A percentile compares a stretch with the other conserved stretches of the same genome.
Evolutionary conservation across 352 stramenopile genomes (phyloP).

Genomic region (Plasmopara halstedii): DNA sequence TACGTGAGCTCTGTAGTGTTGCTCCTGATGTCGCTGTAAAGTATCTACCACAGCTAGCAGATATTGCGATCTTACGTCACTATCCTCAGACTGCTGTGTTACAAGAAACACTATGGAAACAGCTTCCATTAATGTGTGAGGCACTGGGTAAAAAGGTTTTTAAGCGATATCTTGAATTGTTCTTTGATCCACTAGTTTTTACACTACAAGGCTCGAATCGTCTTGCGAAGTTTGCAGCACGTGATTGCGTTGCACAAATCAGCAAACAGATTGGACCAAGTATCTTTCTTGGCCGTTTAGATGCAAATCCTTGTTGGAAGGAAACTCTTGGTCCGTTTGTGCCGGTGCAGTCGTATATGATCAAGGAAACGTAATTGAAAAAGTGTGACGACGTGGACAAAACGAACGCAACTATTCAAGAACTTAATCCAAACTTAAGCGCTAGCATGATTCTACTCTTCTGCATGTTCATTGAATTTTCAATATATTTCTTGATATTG

Average conservation of each 20-base stretch:
- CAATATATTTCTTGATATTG: too few species aligned
- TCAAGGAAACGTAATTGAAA: slow-evolving; percentile 4
- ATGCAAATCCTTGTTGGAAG: slow-evolving; percentile 60
- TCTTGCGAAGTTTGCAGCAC: slow-evolving; percentile 60
- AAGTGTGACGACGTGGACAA: neutral
- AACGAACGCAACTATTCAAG: neutral
- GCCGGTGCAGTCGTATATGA: slow-evolving; percentile 24
- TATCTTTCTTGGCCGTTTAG: slow-evolving; percentile 72
- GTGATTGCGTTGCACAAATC: slow-evolving; percentile 66
- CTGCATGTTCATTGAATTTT: too few species aligned
- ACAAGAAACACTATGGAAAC: slow-evolving; percentile 83
- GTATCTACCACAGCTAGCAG: slow-evolving; percentile 50
- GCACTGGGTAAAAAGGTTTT: slow-evolving; percentile 76
- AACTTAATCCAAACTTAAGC: slow-evolving; percentile 7
- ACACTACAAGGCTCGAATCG: slow-evolving; percentile 66
- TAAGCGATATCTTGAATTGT: slow-evolving; percentile 78
- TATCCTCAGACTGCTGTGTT: slow-evolving; percentile 67
- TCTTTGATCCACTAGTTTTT: slow-evolving; percentile 79
- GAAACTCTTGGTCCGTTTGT: slow-evolving; percentile 44
- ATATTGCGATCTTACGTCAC: slow-evolving; percentile 68
- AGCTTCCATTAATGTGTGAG: slow-evolving; percentile 62
- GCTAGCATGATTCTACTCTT: too few species aligned
- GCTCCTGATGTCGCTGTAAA: slow-evolving; percentile 42
- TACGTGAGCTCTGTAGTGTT: slow-evolving; percentile 86
- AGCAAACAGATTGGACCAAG: slow-evolving; percentile 74